phyloP scores from a whole-genome alignment of 2,329 filamentous ascomycete genomes.

The Biscogniauxia sp. region DNA sequence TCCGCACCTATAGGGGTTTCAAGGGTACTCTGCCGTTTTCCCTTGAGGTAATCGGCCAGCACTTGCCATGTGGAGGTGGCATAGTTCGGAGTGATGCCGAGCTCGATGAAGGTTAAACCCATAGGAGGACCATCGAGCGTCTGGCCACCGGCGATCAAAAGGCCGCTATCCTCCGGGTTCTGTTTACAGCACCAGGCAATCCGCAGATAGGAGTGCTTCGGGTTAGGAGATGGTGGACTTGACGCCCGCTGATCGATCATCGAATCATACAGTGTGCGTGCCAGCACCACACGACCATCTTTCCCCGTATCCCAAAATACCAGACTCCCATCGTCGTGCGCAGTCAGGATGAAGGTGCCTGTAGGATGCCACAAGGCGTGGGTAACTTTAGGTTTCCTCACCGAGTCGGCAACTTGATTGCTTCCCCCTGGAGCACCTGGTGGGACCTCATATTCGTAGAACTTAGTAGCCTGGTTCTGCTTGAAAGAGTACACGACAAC shows the following conservation, averaged over 20 bases:
- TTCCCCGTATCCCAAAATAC: conserved; percentile 87
- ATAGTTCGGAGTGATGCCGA: conserved; percentile 86
- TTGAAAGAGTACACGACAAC: conserved; percentile 94
- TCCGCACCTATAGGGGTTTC: conserved; percentile 75
- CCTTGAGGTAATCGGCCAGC: conserved; percentile 73
- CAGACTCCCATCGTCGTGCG: conserved; percentile 85
- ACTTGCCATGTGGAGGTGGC: conserved; percentile 88
- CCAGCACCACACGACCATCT: conserved; percentile 80
- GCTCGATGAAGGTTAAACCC: conserved; percentile 83
- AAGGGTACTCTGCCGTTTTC: conserved; percentile 70
- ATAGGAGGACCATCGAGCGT: conserved; percentile 64
- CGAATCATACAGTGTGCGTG: conserved; percentile 72
- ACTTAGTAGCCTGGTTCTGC: conserved; percentile 74
- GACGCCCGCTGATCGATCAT: conserved; percentile 68
- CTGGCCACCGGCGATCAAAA: conserved; percentile 82
- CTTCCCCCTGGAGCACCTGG: conserved; percentile 82
- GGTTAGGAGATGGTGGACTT: conserved; percentile 48
- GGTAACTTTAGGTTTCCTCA: conserved; percentile 70
- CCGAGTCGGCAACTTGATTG: conserved; percentile 56
- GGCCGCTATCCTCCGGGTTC: conserved; percentile 88
- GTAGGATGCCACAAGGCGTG: conserved; percentile 94
- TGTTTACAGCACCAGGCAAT: conserved; percentile 92
- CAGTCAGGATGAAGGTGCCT: conserved; percentile 82
- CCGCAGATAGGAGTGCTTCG: conserved; percentile 72
- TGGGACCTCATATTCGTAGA: conserved; percentile 80